Percentiles rank a stretch among this genome's conserved stretches.
Evolutionary conservation across 2,329 filamentous ascomycete species (phyloP).

Genomic region (Botrytis aclada): DNA sequence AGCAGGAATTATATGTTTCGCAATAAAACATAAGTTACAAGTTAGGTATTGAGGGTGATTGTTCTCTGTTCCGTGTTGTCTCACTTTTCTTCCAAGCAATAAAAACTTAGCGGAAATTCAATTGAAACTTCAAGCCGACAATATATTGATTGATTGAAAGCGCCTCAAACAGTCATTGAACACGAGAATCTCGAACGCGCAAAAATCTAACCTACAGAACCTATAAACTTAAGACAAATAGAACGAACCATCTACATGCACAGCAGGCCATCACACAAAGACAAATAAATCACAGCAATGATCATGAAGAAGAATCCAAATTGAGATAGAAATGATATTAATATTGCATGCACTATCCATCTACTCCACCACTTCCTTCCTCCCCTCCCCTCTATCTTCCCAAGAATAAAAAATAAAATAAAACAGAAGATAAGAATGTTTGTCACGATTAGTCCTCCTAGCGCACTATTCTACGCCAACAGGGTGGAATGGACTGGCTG

Average conservation of each 20-base stretch:
- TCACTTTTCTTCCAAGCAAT: background rate
- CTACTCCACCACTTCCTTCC: background rate
- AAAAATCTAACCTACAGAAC: background rate
- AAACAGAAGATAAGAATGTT: constrained; percentile 26
- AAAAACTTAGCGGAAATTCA: background rate
- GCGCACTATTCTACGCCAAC: constrained; percentile 39
- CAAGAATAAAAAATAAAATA: background rate
- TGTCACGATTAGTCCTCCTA: constrained; percentile 42
- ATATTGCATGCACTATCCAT: background rate
- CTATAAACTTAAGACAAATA: background rate
- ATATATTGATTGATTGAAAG: background rate
- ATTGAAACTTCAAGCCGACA: background rate
- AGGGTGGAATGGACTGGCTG: constrained; percentile 42
- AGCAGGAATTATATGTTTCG: background rate
- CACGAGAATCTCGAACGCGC: background rate
- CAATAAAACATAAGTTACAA: background rate
- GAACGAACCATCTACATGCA: background rate
- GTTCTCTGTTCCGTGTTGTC: background rate
- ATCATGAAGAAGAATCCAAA: background rate
- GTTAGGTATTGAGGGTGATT: background rate
- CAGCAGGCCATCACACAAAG: background rate
- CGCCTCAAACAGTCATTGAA: background rate
- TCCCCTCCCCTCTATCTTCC: background rate
- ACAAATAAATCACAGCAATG: background rate
- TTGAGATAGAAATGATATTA: background rate